Conservation (phyloP, 768 basidiomycete genomes). For the Mycena crocata region DNA sequence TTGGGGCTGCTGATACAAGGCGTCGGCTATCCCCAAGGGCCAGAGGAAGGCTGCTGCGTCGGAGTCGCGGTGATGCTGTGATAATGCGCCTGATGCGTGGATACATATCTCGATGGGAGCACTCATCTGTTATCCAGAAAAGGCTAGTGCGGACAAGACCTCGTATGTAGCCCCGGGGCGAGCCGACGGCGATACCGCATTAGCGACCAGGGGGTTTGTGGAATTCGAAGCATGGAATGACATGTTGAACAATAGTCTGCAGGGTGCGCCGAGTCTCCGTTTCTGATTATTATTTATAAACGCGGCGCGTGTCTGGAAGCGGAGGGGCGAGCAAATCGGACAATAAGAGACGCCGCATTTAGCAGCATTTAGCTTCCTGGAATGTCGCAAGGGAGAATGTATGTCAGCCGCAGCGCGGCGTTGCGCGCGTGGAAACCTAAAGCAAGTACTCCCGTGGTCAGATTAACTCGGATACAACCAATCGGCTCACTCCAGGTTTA, state of each 20-base stretch:
- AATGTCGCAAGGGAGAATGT: background rate
- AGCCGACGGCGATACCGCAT: constrained; percentile 21
- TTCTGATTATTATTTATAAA: background rate
- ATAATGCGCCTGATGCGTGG: background rate
- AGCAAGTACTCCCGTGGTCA: background rate
- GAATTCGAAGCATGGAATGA: constrained; percentile 6
- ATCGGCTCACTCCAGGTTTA: constrained; percentile 3
- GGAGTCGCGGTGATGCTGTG: background rate
- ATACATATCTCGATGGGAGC: background rate
- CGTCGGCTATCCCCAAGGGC: background rate
- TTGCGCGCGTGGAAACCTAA: constrained; percentile 19
- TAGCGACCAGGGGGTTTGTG: constrained; percentile 4
- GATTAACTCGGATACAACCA: constrained; percentile 8
- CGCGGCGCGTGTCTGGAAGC: background rate
- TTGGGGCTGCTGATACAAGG: background rate
- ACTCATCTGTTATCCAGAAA: constrained; percentile 22
- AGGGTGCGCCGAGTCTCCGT: background rate
- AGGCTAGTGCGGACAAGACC: constrained; percentile 10
- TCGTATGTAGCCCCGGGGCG: background rate
- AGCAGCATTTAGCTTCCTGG: constrained; percentile 21
- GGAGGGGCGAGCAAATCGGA: constrained; percentile 25
- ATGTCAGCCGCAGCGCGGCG: constrained; percentile 15
- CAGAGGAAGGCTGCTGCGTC: background rate
- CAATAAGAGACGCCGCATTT: constrained; percentile 12
- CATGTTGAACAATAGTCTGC: background rate